Evolutionary conservation across 805 yeast species (phyloP).

Genomic region (Pichia eremophila): DNA sequence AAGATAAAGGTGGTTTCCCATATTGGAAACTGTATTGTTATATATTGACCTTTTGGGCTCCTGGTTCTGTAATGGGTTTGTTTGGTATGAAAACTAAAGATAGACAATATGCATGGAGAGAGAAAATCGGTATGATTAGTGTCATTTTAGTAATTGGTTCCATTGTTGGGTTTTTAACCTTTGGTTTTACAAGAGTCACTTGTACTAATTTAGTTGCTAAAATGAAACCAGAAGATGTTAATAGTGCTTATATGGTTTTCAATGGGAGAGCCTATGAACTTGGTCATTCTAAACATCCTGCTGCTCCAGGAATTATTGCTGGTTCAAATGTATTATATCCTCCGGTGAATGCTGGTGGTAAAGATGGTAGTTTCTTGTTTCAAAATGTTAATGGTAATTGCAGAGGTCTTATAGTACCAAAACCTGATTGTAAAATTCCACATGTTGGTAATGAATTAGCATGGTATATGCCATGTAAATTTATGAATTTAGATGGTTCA

Average conservation of each 20-base stretch:
- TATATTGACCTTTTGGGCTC: slow-evolving; percentile 85
- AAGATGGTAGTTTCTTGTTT: slow-evolving; percentile 73
- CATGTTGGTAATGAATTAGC: slow-evolving; percentile 52
- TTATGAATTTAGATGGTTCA: slow-evolving; percentile 63
- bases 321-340: slow-evolving; percentile 74
- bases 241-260: slow-evolving; percentile 54
- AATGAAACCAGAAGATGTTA: slow-evolving; percentile 51
- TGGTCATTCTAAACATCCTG: slow-evolving; percentile 64
- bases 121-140: slow-evolving; percentile 77
- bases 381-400: slow-evolving; percentile 93
- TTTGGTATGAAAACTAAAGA: slow-evolving; percentile 74
- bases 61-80: slow-evolving; percentile 56
- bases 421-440: slow-evolving; percentile 64
- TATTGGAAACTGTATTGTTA: slow-evolving; percentile 82
- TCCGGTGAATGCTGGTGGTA: slow-evolving; percentile 81
- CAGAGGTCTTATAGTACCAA: slow-evolving; percentile 64
- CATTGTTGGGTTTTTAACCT: slow-evolving; percentile 75
- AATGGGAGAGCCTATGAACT: slow-evolving; percentile 77
- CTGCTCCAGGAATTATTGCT: slow-evolving; percentile 64
- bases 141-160: slow-evolving; percentile 68
- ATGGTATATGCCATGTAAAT: slow-evolving; percentile 94
- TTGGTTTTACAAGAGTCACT: slow-evolving; percentile 81
- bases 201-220: slow-evolving; percentile 45
- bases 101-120: slow-evolving; percentile 95
- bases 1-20: slow-evolving; percentile 18